Percentiles rank a stretch among this genome's conserved stretches.
Conservation (phyloP, 2,329 filamentous ascomycete genomes). For the Zalaria obscura region DNA sequence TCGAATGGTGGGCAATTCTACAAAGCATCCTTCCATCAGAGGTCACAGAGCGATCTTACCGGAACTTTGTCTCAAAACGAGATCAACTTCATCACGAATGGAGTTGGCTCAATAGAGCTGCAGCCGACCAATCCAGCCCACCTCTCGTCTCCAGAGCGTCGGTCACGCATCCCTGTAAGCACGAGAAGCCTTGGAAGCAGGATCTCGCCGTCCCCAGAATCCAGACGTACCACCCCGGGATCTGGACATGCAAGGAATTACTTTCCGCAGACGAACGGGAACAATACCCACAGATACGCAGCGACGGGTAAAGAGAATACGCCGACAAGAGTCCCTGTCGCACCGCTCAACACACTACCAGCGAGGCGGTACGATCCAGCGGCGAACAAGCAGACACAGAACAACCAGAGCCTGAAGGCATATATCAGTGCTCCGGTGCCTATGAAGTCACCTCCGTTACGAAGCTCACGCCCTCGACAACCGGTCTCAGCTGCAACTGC, state of each 20-base stretch:
- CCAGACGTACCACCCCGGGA: too few species aligned
- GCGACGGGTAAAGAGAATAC: too few species aligned
- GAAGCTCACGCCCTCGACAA: constrained; percentile 70
- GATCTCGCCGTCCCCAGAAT: background rate
- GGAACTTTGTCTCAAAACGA: background rate
- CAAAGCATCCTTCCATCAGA: background rate
- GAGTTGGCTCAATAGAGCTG: background rate
- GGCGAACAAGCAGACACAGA: constrained; percentile 23
- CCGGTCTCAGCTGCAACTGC: constrained; percentile 63
- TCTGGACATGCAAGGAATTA: too few species aligned
- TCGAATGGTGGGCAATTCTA: too few species aligned
- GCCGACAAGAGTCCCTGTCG: too few species aligned
- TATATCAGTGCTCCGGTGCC: constrained; percentile 58
- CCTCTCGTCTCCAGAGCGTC: background rate
- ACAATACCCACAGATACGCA: too few species aligned
- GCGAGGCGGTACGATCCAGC: constrained; percentile 20
- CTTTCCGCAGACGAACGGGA: too few species aligned
- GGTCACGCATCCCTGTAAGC: background rate
- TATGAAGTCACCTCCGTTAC: constrained; percentile 62
- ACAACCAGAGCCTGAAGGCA: constrained; percentile 41
- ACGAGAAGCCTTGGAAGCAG: background rate
- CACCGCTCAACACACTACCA: background rate
- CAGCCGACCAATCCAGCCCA: too few species aligned
- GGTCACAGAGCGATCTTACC: background rate
- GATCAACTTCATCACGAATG: background rate